Conservation (phyloP, 2,329 filamentous ascomycete genomes). For the Capronia epimyces region DNA sequence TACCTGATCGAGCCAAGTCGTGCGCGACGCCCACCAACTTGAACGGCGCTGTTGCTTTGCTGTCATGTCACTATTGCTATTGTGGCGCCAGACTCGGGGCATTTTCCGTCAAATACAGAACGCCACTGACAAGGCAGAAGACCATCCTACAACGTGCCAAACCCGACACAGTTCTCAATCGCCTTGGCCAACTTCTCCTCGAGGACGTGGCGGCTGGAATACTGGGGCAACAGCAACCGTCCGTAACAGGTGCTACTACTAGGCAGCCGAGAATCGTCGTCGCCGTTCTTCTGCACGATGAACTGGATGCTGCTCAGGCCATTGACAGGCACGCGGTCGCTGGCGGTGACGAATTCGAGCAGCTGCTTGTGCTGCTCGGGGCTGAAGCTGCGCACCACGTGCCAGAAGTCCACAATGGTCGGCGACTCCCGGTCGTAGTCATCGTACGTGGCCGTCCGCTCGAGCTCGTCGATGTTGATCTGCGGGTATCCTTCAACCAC, state of each 20-base stretch:
- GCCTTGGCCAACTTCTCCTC: slow-evolving; percentile 74
- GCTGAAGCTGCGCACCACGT: slow-evolving; percentile 57
- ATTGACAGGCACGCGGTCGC: slow-evolving; percentile 80
- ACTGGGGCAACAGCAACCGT: slow-evolving; percentile 78
- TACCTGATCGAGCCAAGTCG: too few relatives aligned
- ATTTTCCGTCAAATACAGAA: slow-evolving; percentile 14
- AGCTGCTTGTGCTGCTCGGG: slow-evolving; percentile 67
- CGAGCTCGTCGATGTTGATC: slow-evolving; percentile 71
- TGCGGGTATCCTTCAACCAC: slow-evolving; percentile 77
- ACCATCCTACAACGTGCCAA: slow-evolving; percentile 67
- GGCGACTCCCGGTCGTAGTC: slow-evolving; percentile 64
- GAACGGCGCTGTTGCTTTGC: too few relatives aligned
- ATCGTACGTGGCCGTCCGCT: slow-evolving; percentile 69
- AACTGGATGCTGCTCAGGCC: slow-evolving; percentile 79
- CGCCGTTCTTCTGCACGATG: slow-evolving; percentile 70
- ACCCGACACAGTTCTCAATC: slow-evolving; percentile 80
- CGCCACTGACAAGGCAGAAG: background rate
- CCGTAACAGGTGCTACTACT: slow-evolving; percentile 93
- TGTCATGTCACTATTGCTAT: too few relatives aligned
- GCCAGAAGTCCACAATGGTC: slow-evolving; percentile 77
- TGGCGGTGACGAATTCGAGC: slow-evolving; percentile 91
- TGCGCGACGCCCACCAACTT: too few relatives aligned
- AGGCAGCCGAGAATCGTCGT: slow-evolving; percentile 61
- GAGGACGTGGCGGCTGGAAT: slow-evolving; percentile 64
- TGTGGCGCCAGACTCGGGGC: too few relatives aligned